phyloP scores from a whole-genome alignment of 768 basidiomycete genomes.

The Trichaptum fuscoviolaceum region DNA sequence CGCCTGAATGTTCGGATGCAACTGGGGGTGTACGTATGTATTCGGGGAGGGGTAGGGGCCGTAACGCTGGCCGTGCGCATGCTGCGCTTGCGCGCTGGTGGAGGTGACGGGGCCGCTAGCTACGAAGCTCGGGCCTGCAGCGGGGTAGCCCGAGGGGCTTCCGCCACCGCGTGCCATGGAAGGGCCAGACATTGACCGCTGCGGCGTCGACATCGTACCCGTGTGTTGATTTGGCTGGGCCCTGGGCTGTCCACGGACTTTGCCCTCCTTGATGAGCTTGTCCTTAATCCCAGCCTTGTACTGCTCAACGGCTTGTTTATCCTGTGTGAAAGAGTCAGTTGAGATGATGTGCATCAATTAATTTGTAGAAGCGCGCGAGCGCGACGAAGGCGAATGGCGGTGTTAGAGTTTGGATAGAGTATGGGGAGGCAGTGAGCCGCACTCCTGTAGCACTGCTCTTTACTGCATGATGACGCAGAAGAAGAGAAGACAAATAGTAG shows the following conservation, averaged over 20 bases:
- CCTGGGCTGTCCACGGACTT: constrained; percentile 80
- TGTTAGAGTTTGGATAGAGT: not conserved
- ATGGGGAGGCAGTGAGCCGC: not conserved
- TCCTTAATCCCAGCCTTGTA: constrained; percentile 85
- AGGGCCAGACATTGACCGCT: not conserved
- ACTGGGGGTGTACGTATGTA: not conserved
- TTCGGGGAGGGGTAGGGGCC: not conserved
- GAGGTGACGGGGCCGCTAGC: not conserved
- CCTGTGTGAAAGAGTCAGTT: constrained; percentile 35
- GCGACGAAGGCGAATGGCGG: constrained; percentile 3
- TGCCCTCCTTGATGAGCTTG: constrained; percentile 68
- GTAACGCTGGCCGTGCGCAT: constrained; percentile 1
- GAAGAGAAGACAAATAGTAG: not conserved
- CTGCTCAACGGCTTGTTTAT: constrained; percentile 74
- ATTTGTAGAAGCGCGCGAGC: constrained; percentile 15
- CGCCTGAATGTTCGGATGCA: not conserved
- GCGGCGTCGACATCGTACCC: not conserved
- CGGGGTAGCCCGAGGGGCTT: not conserved
- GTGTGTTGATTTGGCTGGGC: constrained; percentile 22
- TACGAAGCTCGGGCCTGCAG: not conserved
- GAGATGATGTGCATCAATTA: not conserved
- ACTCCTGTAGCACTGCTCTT: not conserved
- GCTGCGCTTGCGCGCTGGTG: constrained; percentile 1
- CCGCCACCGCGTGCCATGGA: not conserved
- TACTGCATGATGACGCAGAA: not conserved